phyloP scores from a whole-genome alignment of 2,329 filamentous ascomycete species.

The Cordyceps javanica region DNA sequence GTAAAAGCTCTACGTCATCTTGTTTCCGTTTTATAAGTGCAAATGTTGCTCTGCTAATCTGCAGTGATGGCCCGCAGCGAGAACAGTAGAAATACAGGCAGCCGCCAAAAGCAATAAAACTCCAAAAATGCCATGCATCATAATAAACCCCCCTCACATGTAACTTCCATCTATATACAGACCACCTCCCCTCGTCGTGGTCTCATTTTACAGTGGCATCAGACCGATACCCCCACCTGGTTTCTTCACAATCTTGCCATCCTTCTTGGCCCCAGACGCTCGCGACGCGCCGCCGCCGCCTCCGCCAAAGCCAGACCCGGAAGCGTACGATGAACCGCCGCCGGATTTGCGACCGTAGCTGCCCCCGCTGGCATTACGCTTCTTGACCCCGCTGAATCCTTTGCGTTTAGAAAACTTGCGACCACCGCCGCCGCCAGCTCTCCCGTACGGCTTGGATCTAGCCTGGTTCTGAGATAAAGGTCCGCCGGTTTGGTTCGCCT shows the following conservation, averaged over 20 bases:
- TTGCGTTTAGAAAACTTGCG: slow-evolving; percentile 23
- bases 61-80: neutral
- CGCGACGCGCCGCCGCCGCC: neutral
- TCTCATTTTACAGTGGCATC: slow-evolving; percentile 29
- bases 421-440: neutral
- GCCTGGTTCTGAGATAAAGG: slow-evolving; percentile 15
- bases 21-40: too few species aligned
- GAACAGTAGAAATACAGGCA: neutral
- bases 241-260: slow-evolving; percentile 28
- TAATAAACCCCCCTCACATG: neutral
- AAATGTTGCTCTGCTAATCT: neutral
- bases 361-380: slow-evolving; percentile 18
- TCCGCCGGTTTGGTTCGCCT: slow-evolving; percentile 20
- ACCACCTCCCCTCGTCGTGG: neutral
- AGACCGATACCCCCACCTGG: slow-evolving; percentile 29
- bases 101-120: slow-evolving; percentile 1
- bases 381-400: slow-evolving; percentile 17
- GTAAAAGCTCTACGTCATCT: too few species aligned
- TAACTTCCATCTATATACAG: neutral
- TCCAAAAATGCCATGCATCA: slow-evolving; percentile 2
- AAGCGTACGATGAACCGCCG: slow-evolving; percentile 11
- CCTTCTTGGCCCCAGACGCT: slow-evolving; percentile 18
- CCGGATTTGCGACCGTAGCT: slow-evolving; percentile 26
- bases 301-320: slow-evolving; percentile 12
- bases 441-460: slow-evolving; percentile 20